These are phyloP conservation scores for Ostreobium quekettii DNA, from an alignment of 139 green algal genomes.

Conservation along the genomic window DNA sequence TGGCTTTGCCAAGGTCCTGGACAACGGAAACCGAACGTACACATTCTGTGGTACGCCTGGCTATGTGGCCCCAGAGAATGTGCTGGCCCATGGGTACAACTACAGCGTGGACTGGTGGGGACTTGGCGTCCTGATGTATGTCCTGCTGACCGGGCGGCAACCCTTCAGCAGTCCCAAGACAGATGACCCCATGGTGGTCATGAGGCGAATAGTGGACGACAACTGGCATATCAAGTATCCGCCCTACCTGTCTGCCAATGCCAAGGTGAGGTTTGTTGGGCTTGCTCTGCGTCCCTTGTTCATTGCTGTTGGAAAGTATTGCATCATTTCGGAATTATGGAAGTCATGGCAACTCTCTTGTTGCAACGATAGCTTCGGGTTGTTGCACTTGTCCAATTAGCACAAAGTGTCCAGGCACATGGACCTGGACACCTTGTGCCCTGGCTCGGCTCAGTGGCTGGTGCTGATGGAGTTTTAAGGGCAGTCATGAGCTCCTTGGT, in stretches of 20 bases:
- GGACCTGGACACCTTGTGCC: too few species aligned
- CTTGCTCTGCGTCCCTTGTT: too few species aligned
- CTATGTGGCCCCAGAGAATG: slow-evolving; percentile 94
- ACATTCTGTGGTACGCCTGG: slow-evolving; percentile 97
- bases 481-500: too few species aligned
- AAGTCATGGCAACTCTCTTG: too few species aligned
- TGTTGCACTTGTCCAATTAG: too few species aligned
- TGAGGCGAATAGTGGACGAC: slow-evolving; percentile 92
- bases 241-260: slow-evolving; percentile 68
- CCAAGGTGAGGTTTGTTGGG: too few species aligned
- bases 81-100: slow-evolving; percentile 89
- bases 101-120: slow-evolving; percentile 90
- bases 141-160: slow-evolving; percentile 88
- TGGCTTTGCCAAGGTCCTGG: slow-evolving; percentile 93
- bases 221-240: slow-evolving; percentile 85
- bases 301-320: too few species aligned
- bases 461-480: too few species aligned
- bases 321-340: too few species aligned
- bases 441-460: too few species aligned
- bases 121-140: slow-evolving; percentile 88
- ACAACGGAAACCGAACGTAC: slow-evolving; percentile 75
- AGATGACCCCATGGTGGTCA: slow-evolving; percentile 94
- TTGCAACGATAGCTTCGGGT: too few species aligned
- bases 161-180: slow-evolving; percentile 86
- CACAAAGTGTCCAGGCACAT: too few species aligned